phyloP scores from a whole-genome alignment of 2,329 filamentous ascomycete genomes.

The Fusarium verrucosum region DNA sequence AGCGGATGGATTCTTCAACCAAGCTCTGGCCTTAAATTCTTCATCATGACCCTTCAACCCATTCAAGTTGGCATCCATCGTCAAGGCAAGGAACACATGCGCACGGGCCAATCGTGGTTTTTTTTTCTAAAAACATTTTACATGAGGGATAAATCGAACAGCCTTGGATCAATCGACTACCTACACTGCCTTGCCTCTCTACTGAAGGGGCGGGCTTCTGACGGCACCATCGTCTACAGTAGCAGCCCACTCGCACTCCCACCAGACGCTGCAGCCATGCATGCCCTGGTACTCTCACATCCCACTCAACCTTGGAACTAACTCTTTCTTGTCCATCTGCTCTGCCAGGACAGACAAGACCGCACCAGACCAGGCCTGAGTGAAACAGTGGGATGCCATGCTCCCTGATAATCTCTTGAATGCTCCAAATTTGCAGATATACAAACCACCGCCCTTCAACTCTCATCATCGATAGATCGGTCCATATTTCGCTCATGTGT shows the following conservation, averaged over 20 bases:
- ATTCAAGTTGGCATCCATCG: background rate
- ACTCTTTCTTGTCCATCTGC: constrained; percentile 20
- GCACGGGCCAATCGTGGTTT: constrained; percentile 26
- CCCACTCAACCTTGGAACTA: constrained; percentile 34
- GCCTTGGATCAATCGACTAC: background rate
- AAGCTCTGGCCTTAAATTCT: constrained; percentile 33
- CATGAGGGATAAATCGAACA: constrained; percentile 25
- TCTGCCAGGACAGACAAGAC: constrained; percentile 7
- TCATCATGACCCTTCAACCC: background rate
- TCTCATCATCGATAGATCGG: background rate
- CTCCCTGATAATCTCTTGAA: constrained; percentile 17
- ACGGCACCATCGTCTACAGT: background rate
- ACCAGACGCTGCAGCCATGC: constrained; percentile 32
- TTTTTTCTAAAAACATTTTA: constrained; percentile 9
- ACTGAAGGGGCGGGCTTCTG: background rate
- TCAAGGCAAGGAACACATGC: constrained; percentile 15
- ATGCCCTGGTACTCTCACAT: constrained; percentile 26
- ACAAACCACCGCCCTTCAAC: background rate
- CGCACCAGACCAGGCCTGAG: background rate
- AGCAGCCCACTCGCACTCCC: constrained; percentile 26
- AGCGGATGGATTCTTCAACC: constrained; percentile 27
- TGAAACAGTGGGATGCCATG: constrained; percentile 16
- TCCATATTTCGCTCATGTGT: background rate
- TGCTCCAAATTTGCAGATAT: background rate
- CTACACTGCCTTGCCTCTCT: background rate